A percentile compares a stretch with the other conserved stretches of the same genome.
phyloP scores from a whole-genome alignment of 345 rosid genomes.

The Lepidium didymum region DNA sequence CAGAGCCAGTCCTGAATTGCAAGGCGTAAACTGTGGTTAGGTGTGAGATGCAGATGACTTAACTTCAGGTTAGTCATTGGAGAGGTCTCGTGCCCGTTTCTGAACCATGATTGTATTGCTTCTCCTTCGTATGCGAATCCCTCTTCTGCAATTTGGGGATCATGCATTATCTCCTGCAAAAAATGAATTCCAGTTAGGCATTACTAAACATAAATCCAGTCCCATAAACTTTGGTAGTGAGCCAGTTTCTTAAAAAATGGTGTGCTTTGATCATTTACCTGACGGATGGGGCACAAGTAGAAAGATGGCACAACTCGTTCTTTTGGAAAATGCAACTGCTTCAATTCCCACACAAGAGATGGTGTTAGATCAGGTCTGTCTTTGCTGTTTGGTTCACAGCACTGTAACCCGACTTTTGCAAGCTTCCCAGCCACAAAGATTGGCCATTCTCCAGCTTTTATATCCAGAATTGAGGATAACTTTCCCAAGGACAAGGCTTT shows the following conservation, averaged over 20 bases:
- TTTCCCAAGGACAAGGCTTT: constrained; percentile 34
- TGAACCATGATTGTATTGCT: constrained; percentile 55
- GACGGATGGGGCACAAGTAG: constrained; percentile 70
- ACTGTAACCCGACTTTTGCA: constrained; percentile 50
- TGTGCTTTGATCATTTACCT: constrained; percentile 28
- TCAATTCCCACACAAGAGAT: constrained; percentile 54
- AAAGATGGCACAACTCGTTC: constrained; percentile 58
- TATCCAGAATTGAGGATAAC: constrained; percentile 45
- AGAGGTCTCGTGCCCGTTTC: constrained; percentile 51
- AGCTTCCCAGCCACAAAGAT: constrained; percentile 37
- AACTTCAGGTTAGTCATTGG: constrained; percentile 71
- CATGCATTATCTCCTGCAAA: constrained; percentile 72
- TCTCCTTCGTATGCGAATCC: constrained; percentile 71
- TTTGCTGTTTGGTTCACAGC: constrained; percentile 44
- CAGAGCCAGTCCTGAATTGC: constrained; percentile 85
- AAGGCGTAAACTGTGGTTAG: constrained; percentile 49
- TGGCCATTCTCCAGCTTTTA: constrained; percentile 69
- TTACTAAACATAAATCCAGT: background rate
- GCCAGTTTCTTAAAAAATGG: background rate
- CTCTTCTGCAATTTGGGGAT: constrained; percentile 73
- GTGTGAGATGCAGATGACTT: constrained; percentile 48
- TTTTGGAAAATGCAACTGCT: constrained; percentile 36
- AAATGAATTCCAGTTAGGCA: background rate
- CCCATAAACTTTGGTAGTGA: background rate
- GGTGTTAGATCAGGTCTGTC: constrained; percentile 57